These are phyloP conservation scores for Zymoseptoria passerinii DNA, from an alignment of 2,329 filamentous ascomycete genomes.

Conservation along the genomic window DNA sequence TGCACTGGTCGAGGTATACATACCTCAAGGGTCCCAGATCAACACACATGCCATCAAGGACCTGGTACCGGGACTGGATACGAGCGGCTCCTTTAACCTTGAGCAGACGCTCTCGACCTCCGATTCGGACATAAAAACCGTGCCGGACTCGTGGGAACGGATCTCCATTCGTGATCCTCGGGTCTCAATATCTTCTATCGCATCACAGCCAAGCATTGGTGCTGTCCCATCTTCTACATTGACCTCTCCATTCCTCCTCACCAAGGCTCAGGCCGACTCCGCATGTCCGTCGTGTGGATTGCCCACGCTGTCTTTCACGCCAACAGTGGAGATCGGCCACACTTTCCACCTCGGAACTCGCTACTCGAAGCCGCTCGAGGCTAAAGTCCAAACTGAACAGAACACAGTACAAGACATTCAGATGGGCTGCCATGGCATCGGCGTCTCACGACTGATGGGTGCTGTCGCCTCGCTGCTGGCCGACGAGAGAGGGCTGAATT, in stretches of 20 bases:
- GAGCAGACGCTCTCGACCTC: not conserved
- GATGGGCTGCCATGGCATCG: conserved; percentile 97
- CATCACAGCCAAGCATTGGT: not conserved
- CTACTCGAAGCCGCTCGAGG: conserved; percentile 69
- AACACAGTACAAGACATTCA: conserved; percentile 52
- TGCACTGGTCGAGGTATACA: conserved; percentile 59
- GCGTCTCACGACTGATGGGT: conserved; percentile 81
- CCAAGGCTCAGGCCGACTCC: conserved; percentile 60
- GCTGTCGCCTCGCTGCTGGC: conserved; percentile 70
- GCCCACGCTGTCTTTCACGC: conserved; percentile 51
- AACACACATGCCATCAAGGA: conserved; percentile 60
- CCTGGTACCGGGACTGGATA: conserved; percentile 59
- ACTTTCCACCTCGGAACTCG: conserved; percentile 89
- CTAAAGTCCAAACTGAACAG: conserved; percentile 44
- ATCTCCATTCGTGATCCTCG: conserved; percentile 10
- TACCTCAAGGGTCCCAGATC: conserved; percentile 30
- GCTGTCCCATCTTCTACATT: not conserved
- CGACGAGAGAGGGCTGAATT: conserved; percentile 69
- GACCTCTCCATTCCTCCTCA: conserved; percentile 48
- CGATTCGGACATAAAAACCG: not conserved
- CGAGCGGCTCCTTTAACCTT: conserved; percentile 36
- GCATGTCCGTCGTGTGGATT: conserved; percentile 60
- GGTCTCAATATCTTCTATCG: conserved; percentile 1
- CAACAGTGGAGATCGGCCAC: conserved; percentile 83
- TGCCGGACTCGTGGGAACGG: not conserved